phyloP scores from a whole-genome alignment of 2,329 filamentous ascomycete species.

The Nigrospora osmanthi region DNA sequence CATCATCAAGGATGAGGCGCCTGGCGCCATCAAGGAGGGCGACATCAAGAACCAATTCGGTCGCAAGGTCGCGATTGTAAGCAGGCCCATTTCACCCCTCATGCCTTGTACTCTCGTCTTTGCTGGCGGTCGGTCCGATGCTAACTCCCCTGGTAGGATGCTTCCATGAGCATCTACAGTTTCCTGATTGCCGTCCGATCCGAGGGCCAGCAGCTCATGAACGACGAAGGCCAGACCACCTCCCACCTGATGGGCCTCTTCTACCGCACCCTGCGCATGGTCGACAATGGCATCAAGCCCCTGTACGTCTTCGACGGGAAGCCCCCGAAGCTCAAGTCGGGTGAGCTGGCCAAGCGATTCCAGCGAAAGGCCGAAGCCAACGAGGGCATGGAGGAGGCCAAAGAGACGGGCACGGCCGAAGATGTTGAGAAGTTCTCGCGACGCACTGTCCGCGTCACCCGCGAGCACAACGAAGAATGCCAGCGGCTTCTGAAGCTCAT shows the following conservation, averaged over 20 bases:
- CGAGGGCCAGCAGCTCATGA: slow-evolving; percentile 92
- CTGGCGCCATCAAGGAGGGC: slow-evolving; percentile 90
- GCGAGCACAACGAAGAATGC: slow-evolving; percentile 93
- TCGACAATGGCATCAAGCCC: slow-evolving; percentile 98
- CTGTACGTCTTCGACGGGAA: slow-evolving; percentile 97
- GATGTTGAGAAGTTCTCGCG: slow-evolving; percentile 98
- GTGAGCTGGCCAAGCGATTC: slow-evolving; percentile 92
- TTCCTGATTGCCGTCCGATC: slow-evolving; percentile 97
- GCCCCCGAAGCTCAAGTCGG: slow-evolving; percentile 94
- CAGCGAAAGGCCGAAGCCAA: slow-evolving; percentile 90
- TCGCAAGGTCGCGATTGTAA: slow-evolving; percentile 92
- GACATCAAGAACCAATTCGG: slow-evolving; percentile 99
- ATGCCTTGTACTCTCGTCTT: not conserved
- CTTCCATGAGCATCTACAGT: slow-evolving; percentile 98
- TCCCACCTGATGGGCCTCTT: slow-evolving; percentile 99
- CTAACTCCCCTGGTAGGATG: slow-evolving; percentile 5
- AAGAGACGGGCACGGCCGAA: slow-evolving; percentile 91
- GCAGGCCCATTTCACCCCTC: slow-evolving; percentile 23
- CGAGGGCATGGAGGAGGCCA: slow-evolving; percentile 87
- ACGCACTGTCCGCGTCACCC: slow-evolving; percentile 87
- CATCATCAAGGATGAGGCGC: slow-evolving; percentile 85
- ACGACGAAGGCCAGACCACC: slow-evolving; percentile 90
- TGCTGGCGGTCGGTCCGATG: not conserved
- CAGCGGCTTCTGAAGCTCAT: slow-evolving; percentile 86
- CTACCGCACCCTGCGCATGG: slow-evolving; percentile 95